Percentiles rank a stretch among this genome's conserved stretches.
Conservation (phyloP, 2,329 filamentous ascomycete species). For the Remersonia thermophila region DNA sequence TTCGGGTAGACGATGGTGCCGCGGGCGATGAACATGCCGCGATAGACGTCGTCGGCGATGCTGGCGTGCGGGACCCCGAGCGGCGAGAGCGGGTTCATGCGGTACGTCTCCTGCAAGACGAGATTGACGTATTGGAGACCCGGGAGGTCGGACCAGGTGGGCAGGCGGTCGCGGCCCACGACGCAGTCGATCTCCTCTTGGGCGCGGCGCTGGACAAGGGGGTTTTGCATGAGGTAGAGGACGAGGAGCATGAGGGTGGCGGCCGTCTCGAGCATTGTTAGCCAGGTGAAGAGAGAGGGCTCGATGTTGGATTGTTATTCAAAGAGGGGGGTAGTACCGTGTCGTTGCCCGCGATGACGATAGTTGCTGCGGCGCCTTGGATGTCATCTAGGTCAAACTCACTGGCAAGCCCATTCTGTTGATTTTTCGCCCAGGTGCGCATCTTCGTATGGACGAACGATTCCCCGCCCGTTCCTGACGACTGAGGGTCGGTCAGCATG, state of each 20-base stretch:
- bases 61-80: slow-evolving; percentile 29
- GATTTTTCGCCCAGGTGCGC: slow-evolving; percentile 5
- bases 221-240: slow-evolving; percentile 29
- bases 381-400: slow-evolving; percentile 19
- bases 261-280: slow-evolving; percentile 11
- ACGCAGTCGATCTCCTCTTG: slow-evolving; percentile 25
- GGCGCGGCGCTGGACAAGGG: slow-evolving; percentile 24
- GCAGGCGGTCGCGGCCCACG: slow-evolving; percentile 24
- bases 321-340: no score
- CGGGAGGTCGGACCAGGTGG: slow-evolving; percentile 13
- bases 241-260: slow-evolving; percentile 25
- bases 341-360: slow-evolving; percentile 20
- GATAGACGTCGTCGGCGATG: slow-evolving; percentile 27
- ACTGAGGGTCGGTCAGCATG: slow-evolving; percentile 1
- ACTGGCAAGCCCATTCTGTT: slow-evolving; percentile 3
- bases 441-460: slow-evolving; percentile 15
- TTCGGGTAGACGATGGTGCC: slow-evolving; percentile 30
- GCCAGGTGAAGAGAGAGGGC: neutral
- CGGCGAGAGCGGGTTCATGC: slow-evolving; percentile 23
- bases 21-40: slow-evolving; percentile 33
- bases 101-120: slow-evolving; percentile 25
- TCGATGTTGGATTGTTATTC: neutral
- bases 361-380: slow-evolving; percentile 19
- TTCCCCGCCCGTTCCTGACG: neutral
- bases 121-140: slow-evolving; percentile 26